Conservation (phyloP, 495 filamentous ascomycete genomes). For the Tuber brumale region DNA sequence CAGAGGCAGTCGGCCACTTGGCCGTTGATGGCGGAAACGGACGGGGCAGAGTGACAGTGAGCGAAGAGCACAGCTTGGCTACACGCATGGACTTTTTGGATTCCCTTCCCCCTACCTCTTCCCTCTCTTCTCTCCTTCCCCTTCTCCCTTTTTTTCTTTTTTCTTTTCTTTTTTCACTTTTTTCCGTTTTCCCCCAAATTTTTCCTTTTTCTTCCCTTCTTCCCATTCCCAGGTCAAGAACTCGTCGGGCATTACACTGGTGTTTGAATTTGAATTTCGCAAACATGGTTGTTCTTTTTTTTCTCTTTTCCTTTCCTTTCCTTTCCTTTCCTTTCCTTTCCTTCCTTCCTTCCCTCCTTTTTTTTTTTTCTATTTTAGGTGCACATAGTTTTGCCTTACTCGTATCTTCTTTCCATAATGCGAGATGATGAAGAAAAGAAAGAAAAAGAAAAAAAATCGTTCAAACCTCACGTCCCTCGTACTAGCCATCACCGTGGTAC, state of each 20-base stretch:
- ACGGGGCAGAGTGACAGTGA: neutral
- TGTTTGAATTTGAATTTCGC: neutral
- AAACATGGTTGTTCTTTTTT: neutral
- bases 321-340: neutral
- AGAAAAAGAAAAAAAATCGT: neutral
- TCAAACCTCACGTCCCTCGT: neutral
- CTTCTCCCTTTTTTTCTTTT: neutral
- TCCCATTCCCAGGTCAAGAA: neutral
- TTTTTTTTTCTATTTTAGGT: neutral
- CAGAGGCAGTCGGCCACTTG: constrained; percentile 30
- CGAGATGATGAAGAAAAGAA: neutral
- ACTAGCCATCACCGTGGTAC: neutral
- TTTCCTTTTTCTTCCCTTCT: neutral
- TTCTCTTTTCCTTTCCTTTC: neutral
- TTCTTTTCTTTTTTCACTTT: neutral
- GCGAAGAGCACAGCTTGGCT: neutral
- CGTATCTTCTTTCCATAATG: neutral
- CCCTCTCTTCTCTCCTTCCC: neutral
- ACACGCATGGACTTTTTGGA: neutral
- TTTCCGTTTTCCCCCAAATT: neutral
- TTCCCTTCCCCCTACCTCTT: neutral
- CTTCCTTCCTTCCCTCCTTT: neutral
- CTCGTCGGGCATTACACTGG: neutral
- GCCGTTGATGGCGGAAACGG: constrained; percentile 11
- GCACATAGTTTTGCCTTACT: neutral